phyloP scores from a whole-genome alignment of 331 rosid genomes.

The Prunus yedoensis region DNA sequence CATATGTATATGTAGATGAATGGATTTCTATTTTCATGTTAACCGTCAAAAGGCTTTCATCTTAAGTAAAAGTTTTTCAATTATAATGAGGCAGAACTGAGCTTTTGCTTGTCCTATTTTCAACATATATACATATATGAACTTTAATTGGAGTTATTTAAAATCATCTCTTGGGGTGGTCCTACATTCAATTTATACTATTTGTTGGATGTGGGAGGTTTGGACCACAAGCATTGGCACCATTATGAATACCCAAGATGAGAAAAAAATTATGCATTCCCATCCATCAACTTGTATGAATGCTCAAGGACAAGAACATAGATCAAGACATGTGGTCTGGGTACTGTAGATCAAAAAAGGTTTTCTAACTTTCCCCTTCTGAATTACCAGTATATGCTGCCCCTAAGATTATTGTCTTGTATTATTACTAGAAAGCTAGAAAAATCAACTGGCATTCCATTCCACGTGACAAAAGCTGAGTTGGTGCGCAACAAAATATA shows the following conservation, averaged over 20 bases:
- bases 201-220: slow-evolving; percentile 23
- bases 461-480: background rate
- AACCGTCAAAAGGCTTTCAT: background rate
- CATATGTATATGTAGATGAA: background rate
- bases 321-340: background rate
- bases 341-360: too few relatives aligned
- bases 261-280: background rate
- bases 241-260: slow-evolving; percentile 1
- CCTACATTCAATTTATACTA: slow-evolving; percentile 17
- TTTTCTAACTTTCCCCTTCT: too few relatives aligned
- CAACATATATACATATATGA: too few relatives aligned
- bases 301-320: background rate
- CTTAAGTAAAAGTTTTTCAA: background rate
- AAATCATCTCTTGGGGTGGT: slow-evolving; percentile 20
- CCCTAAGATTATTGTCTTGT: too few relatives aligned
- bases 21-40: background rate
- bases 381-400: too few relatives aligned
- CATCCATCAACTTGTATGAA: slow-evolving; percentile 1
- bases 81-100: background rate
- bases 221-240: slow-evolving; percentile 37
- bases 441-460: background rate
- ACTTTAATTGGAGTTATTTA: background rate
- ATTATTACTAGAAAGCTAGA: too few relatives aligned
- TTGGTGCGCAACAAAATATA: background rate
- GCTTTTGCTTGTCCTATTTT: too few relatives aligned